Evolutionary conservation across 2,329 filamentous ascomycete species (phyloP), one percentile per base, ranked within the genome.

Genomic region (Calycina herbarum): DNA sequence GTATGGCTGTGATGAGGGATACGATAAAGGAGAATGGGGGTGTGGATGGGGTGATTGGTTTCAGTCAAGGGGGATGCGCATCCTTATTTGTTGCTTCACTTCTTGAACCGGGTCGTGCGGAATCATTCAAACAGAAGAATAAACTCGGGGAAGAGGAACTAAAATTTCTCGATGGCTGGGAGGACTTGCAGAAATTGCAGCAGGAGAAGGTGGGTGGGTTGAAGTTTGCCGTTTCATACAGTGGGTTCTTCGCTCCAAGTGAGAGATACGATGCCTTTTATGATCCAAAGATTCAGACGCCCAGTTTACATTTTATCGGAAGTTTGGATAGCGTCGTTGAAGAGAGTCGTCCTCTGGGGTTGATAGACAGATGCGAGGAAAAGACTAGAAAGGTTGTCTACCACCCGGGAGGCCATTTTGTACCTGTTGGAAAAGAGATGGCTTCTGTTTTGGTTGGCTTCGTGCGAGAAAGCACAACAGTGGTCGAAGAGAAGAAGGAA

Each of bases 251-350:
- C 42, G 87, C 91, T 0, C 81, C 85, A 1, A 84, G 86, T 45
- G 77, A 82, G 17, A 78, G 85, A 54, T 88, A 96, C 75, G 76
- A 77, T 48, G 91, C 86, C 62, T 88, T 92, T 67, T 96, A 92
- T 75, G 85, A 92, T 71, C 92, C 92, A 17, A 83, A 85, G 75
- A 89, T 97, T 66, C 77, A 76, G 68, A 97, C 94, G 66, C 91
- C 92, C 0, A 86, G 91, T 68, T 76, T 96, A 78, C 93, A 97
- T 79, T 90, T 93, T 71, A 77, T 97, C 31, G 94, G 94, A 0
- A 89, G 87, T 63, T 80, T 97, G 71, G 94, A 97, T 79, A 92
- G 90, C 2, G 92, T 97, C 0, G 94, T 98, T 0, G 91, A 93
- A 38, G 94, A 97, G 80, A 78, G 78, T 62, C 82, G 92, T 73